Conservation (phyloP, 257 asterid species). For the Solanum chiquidenum region DNA sequence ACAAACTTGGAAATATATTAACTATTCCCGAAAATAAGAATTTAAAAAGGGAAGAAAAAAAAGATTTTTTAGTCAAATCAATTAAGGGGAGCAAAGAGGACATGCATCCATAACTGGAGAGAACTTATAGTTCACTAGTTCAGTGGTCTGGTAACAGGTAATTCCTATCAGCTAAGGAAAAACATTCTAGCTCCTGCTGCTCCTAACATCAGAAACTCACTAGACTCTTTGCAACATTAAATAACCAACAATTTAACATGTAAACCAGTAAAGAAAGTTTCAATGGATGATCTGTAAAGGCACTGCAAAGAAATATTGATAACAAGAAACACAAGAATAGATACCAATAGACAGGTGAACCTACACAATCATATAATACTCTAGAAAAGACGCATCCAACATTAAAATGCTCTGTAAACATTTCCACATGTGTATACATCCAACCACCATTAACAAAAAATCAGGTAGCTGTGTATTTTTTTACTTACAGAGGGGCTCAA, state of each 20-base stretch:
- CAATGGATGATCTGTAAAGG: not conserved
- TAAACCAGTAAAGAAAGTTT: not conserved
- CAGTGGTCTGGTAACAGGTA: not conserved
- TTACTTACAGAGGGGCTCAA: constrained; percentile 60
- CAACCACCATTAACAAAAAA: not conserved
- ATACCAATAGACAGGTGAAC: not conserved
- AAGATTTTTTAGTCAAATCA: not conserved
- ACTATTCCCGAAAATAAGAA: not conserved
- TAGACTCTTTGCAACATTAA: not conserved
- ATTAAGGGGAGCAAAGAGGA: not conserved
- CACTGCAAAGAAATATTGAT: not conserved
- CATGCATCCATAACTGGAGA: not conserved
- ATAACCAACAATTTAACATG: not conserved
- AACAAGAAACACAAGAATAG: not conserved
- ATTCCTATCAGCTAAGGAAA: not conserved
- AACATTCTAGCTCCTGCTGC: not conserved
- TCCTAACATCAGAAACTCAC: not conserved
- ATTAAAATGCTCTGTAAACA: not conserved
- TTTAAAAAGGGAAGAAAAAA: not conserved
- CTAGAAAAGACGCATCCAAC: not conserved
- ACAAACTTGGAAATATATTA: not conserved
- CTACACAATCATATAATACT: not conserved
- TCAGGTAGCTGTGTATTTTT: not conserved
- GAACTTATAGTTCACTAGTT: not conserved
- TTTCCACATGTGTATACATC: not conserved